Evolutionary conservation across 2,329 filamentous ascomycete species (phyloP).

Genomic region (Fusarium dimerum): DNA sequence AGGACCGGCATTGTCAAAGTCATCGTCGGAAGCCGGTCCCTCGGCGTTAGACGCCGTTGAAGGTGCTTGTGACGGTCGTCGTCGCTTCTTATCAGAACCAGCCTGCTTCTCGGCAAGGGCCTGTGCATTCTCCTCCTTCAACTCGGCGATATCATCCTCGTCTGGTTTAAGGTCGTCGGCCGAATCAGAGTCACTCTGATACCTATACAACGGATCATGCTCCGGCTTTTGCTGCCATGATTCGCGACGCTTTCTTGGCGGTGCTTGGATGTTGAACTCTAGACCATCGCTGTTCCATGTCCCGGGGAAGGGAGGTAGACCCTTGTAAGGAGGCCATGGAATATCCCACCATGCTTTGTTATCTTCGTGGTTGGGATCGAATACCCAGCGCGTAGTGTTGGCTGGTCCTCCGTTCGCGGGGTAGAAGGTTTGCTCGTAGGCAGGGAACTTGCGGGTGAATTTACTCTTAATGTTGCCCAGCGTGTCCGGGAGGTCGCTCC

Average conservation of each 20-base stretch:
- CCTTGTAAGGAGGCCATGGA: slow-evolving; percentile 32
- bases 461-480: slow-evolving; percentile 21
- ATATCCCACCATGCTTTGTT: slow-evolving; percentile 28
- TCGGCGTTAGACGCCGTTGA: not conserved
- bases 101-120: not conserved
- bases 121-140: slow-evolving; percentile 2
- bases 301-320: slow-evolving; percentile 21
- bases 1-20: slow-evolving; percentile 3
- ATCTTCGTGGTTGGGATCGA: slow-evolving; percentile 34
- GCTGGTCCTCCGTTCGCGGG: slow-evolving; percentile 19
- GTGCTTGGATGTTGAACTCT: not conserved
- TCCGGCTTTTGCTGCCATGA: slow-evolving; percentile 2
- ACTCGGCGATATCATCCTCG: slow-evolving; percentile 13
- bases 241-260: not conserved
- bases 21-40: not conserved
- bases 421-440: slow-evolving; percentile 33
- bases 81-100: not conserved
- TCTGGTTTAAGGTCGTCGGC: slow-evolving; percentile 23
- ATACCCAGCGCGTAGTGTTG: slow-evolving; percentile 25
- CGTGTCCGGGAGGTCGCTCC: slow-evolving; percentile 11
- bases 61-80: not conserved
- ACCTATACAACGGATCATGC: slow-evolving; percentile 19
- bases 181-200: slow-evolving; percentile 19
- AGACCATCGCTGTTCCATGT: slow-evolving; percentile 18
- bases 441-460: slow-evolving; percentile 28